Evolutionary conservation across 345 rosid species (phyloP), one percentile per base, ranked within the genome.

Genomic region (Syzygium aqueum): DNA sequence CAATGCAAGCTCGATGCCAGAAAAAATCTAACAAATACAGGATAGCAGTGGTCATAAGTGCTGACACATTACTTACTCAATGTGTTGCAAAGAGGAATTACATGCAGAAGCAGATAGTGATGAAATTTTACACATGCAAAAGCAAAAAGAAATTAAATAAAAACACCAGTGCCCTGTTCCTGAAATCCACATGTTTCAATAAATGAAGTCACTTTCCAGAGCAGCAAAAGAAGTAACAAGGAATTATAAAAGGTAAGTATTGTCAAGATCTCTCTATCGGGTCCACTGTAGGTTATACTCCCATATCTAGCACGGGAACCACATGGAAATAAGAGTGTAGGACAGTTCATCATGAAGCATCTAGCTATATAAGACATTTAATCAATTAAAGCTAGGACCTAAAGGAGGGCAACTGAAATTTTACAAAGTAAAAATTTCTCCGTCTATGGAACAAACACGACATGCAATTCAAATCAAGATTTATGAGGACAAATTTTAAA

Each of bases 21-120:
- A 86, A 89, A 85, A 92, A 86, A 87, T 92, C 99, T 95, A 92
- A 46, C 30, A 49, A 25, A 65, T 52, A 67, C 27, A 33, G 80
- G 85, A 84, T 51, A 84, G 40, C 43, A 11, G 57, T 51, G 11
- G 49, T 50, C 25, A 51, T 51, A 17, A 84, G 49, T 19, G 53
- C 57, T 53, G 40, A 73, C 14, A 37, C 82, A 37, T 73, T 9
- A 73, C 82, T 73, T 43, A 73, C 21, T 37, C 49, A 73, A 37
- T 28, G 11, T 23, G n/a, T 57, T 25, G 63, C 63, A 57, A 57
- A 57, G n/a, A 23, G 43, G 13, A 73, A 73, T 37, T 19, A 73
- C 49, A 73, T 37, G 82, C 82, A 73, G 49, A 73, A 73, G 82
- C 23, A 73, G 27, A 73, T n/a, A 17, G 10, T 61, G 7, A 61